phyloP scores from a whole-genome alignment of 495 filamentous ascomycete genomes.

The Gamarada debralockiae region DNA sequence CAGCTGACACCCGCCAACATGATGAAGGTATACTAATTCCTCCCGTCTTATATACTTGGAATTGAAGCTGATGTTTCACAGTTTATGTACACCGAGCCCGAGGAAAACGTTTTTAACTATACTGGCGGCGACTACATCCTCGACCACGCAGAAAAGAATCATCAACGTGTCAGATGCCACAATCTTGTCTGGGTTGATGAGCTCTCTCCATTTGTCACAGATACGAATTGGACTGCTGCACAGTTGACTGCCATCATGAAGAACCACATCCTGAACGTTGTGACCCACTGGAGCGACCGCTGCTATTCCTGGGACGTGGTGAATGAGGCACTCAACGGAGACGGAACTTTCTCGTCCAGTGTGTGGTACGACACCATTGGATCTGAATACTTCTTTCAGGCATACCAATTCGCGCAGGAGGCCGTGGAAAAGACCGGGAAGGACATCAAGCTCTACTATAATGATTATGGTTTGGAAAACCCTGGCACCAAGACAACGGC shows the following conservation, averaged over 20 bases:
- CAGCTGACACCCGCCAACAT: constrained; percentile 50
- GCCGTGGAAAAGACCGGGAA: constrained; percentile 44
- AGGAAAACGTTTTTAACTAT: constrained; percentile 43
- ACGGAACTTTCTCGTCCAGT: constrained; percentile 54
- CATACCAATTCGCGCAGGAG: constrained; percentile 44
- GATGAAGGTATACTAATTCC: constrained; percentile 31
- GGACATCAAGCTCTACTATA: constrained; percentile 57
- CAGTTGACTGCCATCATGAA: constrained; percentile 48
- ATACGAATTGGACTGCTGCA: constrained; percentile 48
- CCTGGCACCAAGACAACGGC: constrained; percentile 43
- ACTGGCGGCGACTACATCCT: constrained; percentile 45
- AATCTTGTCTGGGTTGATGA: constrained; percentile 62
- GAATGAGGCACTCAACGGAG: constrained; percentile 68
- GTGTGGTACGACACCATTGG: constrained; percentile 55
- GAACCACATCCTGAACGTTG: constrained; percentile 49
- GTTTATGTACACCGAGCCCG: constrained; percentile 34
- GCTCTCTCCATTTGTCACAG: constrained; percentile 44
- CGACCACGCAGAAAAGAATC: constrained; percentile 45
- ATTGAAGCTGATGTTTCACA: constrained; percentile 41
- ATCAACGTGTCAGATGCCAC: constrained; percentile 54
- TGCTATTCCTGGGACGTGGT: constrained; percentile 56
- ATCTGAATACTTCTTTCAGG: constrained; percentile 53
- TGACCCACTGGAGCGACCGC: constrained; percentile 51
- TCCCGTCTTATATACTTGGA: not conserved
- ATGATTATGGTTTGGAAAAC: constrained; percentile 65